Evolutionary conservation across 495 filamentous ascomycete species (phyloP).

Genomic region (Penicillium dipodomyicola): DNA sequence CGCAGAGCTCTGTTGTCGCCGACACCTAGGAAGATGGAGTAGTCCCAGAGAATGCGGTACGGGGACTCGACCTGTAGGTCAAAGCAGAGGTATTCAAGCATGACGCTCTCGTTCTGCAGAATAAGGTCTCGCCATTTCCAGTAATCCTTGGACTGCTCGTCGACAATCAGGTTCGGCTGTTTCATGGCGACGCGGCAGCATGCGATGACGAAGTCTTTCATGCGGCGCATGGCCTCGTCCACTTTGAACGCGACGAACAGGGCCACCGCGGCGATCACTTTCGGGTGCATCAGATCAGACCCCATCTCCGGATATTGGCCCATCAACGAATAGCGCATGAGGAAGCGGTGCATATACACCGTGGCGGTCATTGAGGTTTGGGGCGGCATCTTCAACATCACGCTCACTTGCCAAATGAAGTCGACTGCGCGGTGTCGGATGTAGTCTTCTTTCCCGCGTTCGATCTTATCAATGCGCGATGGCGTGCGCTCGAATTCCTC

Average conservation of each 20-base stretch:
- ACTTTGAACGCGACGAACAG: slow-evolving; percentile 95
- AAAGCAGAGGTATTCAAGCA: slow-evolving; percentile 91
- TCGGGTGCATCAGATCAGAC: slow-evolving; percentile 64
- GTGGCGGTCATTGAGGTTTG: slow-evolving; percentile 88
- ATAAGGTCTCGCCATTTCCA: slow-evolving; percentile 97
- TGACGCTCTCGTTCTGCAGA: slow-evolving; percentile 80
- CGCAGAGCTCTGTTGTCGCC: slow-evolving; percentile 72
- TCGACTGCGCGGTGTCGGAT: slow-evolving; percentile 86
- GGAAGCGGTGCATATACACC: slow-evolving; percentile 91
- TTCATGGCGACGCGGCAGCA: slow-evolving; percentile 95
- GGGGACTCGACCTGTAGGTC: slow-evolving; percentile 86
- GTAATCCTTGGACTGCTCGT: slow-evolving; percentile 94
- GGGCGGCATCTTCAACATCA: slow-evolving; percentile 88
- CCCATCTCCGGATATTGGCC: slow-evolving; percentile 52
- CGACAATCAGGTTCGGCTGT: slow-evolving; percentile 77
- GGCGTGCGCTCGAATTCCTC: slow-evolving; percentile 80
- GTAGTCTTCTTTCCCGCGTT: slow-evolving; percentile 69
- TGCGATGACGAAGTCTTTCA: slow-evolving; percentile 86
- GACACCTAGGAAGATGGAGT: slow-evolving; percentile 64
- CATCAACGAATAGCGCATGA: slow-evolving; percentile 70
- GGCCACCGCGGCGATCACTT: slow-evolving; percentile 83
- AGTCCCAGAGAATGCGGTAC: slow-evolving; percentile 75
- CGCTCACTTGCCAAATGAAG: slow-evolving; percentile 92
- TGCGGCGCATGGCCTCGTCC: slow-evolving; percentile 91
- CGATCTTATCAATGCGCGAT: slow-evolving; percentile 78